These are phyloP conservation scores for Hamamelis virginiana DNA, from an alignment of 164 flowering plant species.

Conservation along the genomic window DNA sequence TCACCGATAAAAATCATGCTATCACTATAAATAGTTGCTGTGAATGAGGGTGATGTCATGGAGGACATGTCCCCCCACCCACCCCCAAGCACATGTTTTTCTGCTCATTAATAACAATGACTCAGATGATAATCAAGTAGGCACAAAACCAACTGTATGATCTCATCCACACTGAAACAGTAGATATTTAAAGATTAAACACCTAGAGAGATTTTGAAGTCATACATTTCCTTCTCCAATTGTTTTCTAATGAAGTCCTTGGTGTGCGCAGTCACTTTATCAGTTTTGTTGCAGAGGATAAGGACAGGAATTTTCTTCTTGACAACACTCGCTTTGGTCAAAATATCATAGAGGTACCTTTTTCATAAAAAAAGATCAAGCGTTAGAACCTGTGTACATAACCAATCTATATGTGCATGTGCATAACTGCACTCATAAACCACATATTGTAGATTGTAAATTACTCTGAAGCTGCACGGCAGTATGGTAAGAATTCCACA, in stretches of 20 bases:
- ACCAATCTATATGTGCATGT: background rate
- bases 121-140: background rate
- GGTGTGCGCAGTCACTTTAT: slow-evolving; percentile 90
- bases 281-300: slow-evolving; percentile 88
- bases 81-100: too few relatives aligned
- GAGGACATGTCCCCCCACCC: too few relatives aligned
- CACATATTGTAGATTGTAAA: background rate
- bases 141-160: background rate
- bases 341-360: slow-evolving; percentile 90
- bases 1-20: background rate
- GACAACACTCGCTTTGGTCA: slow-evolving; percentile 78
- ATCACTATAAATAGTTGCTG: background rate
- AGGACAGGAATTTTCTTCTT: slow-evolving; percentile 78
- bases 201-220: background rate
- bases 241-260: slow-evolving; percentile 91
- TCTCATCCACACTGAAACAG: background rate
- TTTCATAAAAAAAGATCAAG: slow-evolving; percentile 12
- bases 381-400: background rate
- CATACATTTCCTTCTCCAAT: slow-evolving; percentile 94
- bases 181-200: background rate
- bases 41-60: too few relatives aligned
- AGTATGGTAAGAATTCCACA: slow-evolving; percentile 79
- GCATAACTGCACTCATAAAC: background rate
- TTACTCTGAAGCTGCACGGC: slow-evolving; percentile 93
- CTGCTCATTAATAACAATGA: background rate